phyloP scores from a whole-genome alignment of 768 basidiomycete species.

The Hygrophoropsis aurantiaca region DNA sequence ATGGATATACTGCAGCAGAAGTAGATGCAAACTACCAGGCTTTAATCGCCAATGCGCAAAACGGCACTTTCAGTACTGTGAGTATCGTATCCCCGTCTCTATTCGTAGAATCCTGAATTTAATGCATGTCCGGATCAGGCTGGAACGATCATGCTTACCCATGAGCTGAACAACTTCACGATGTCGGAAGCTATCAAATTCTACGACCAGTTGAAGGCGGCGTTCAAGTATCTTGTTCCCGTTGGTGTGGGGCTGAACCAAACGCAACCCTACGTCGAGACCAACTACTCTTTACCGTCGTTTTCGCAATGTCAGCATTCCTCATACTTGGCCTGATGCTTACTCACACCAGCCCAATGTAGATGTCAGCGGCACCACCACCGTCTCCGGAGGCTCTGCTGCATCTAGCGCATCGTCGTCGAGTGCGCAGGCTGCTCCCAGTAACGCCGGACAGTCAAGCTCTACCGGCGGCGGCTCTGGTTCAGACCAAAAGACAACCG shows the following conservation, averaged over 20 bases:
- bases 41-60: slow-evolving; percentile 44
- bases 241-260: slow-evolving; percentile 45
- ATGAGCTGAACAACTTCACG: slow-evolving; percentile 53
- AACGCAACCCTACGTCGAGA: slow-evolving; percentile 47
- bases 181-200: slow-evolving; percentile 48
- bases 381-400: background rate
- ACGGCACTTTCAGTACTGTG: slow-evolving; percentile 37
- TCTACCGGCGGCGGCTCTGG: slow-evolving; percentile 4
- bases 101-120: background rate
- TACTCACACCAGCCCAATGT: background rate
- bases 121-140: slow-evolving; percentile 20
- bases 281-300: slow-evolving; percentile 34
- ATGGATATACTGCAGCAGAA: slow-evolving; percentile 40
- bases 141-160: slow-evolving; percentile 47
- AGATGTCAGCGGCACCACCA: background rate
- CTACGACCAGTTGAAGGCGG: slow-evolving; percentile 38
- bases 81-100: slow-evolving; percentile 8
- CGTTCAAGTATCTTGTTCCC: slow-evolving; percentile 45
- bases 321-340: background rate
- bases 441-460: slow-evolving; percentile 1
- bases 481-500: too few relatives aligned
- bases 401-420: too few relatives aligned
- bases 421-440: slow-evolving; percentile 1
- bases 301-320: slow-evolving; percentile 41
- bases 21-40: slow-evolving; percentile 50